phyloP scores from a whole-genome alignment of 345 rosid genomes.

The Brassica carinata region DNA sequence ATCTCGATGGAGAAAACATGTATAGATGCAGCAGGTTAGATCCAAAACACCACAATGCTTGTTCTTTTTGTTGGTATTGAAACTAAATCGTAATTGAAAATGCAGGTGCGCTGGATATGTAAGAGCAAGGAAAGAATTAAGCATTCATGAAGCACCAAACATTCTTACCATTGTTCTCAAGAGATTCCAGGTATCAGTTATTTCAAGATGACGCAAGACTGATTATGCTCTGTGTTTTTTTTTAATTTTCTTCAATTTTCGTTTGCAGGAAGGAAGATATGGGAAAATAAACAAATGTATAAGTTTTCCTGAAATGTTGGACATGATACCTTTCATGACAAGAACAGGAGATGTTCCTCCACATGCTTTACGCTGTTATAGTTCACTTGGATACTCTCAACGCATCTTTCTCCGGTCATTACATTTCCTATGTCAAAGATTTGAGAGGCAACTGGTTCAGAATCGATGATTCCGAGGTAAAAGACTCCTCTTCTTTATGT shows the following conservation, averaged over 20 bases:
- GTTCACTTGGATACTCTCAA: slow-evolving; percentile 84
- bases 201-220: not conserved
- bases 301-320: slow-evolving; percentile 78
- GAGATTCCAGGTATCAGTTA: slow-evolving; percentile 67
- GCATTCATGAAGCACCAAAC: slow-evolving; percentile 83
- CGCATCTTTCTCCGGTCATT: slow-evolving; percentile 84
- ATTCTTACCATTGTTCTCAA: slow-evolving; percentile 84
- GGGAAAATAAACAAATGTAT: slow-evolving; percentile 80
- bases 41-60: not conserved
- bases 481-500: not conserved
- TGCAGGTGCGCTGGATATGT: slow-evolving; percentile 76
- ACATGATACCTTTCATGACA: slow-evolving; percentile 83
- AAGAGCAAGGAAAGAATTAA: slow-evolving; percentile 73
- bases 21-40: slow-evolving; percentile 80
- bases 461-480: slow-evolving; percentile 80
- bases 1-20: slow-evolving; percentile 90
- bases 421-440: slow-evolving; percentile 76
- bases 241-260: not conserved
- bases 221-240: not conserved
- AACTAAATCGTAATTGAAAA: slow-evolving; percentile 4
- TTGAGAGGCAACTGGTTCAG: slow-evolving; percentile 73
- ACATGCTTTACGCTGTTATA: slow-evolving; percentile 71
- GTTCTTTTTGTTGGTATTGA: not conserved
- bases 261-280: slow-evolving; percentile 68
- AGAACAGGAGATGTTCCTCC: slow-evolving; percentile 69